A percentile compares a stretch with the other conserved stretches of the same genome.
phyloP scores from a whole-genome alignment of 495 filamentous ascomycete species.

The Hypoxylon lenormandii region DNA sequence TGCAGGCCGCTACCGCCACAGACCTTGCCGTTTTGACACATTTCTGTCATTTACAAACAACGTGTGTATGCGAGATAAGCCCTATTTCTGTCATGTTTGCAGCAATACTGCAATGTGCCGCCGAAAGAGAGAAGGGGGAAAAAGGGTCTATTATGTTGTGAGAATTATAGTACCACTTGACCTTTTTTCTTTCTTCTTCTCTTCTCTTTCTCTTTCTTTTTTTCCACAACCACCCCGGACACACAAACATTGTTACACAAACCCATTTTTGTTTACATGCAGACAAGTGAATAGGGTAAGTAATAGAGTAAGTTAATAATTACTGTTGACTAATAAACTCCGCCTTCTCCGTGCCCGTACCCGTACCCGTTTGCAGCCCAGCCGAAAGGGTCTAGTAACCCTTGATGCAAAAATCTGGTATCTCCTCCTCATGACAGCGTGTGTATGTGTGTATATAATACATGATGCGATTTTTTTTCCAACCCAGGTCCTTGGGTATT shows the following conservation, averaged over 20 bases:
- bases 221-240: no score
- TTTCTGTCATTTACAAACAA: background rate
- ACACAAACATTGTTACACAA: background rate
- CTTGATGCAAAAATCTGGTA: slow-evolving; percentile 49
- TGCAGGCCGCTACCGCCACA: slow-evolving; percentile 12
- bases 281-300: background rate
- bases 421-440: slow-evolving; percentile 38
- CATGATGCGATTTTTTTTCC: slow-evolving; percentile 25
- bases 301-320: slow-evolving; percentile 1
- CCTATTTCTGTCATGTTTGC: background rate
- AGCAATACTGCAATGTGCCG: background rate
- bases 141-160: no score
- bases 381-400: slow-evolving; percentile 42
- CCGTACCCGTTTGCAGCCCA: slow-evolving; percentile 25
- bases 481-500: slow-evolving; percentile 38
- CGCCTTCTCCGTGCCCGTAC: no score
- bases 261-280: background rate
- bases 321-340: slow-evolving; percentile 23
- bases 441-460: no score
- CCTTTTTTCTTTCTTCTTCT: no score
- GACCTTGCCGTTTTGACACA: slow-evolving; percentile 13
- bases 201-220: no score
- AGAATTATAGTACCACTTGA: no score
- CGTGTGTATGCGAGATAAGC: background rate
- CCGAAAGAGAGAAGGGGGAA: no score